Conservation (phyloP, 495 filamentous ascomycete genomes). For the Penicillium coprophilum region DNA sequence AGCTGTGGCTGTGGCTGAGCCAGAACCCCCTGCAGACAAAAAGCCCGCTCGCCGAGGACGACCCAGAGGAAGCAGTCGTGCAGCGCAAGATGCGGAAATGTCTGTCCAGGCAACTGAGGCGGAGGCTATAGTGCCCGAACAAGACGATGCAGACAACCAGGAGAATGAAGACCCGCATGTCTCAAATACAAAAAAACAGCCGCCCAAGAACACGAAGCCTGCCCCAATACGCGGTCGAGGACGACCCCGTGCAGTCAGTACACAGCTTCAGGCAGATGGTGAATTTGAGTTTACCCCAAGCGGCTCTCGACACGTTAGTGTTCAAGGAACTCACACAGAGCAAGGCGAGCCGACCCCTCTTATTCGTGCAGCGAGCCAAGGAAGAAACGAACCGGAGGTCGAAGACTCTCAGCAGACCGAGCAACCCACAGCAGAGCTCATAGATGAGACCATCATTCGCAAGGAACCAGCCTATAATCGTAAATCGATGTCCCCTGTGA, state of each 20-base stretch:
- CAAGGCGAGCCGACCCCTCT: constrained; percentile 19
- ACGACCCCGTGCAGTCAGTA: constrained; percentile 28
- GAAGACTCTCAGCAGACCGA: constrained; percentile 28
- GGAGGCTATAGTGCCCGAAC: constrained; percentile 9
- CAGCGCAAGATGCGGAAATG: constrained; percentile 29
- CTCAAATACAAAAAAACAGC: constrained; percentile 7
- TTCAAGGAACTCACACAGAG: constrained; percentile 19
- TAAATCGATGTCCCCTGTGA: constrained; percentile 31
- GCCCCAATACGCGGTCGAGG: constrained; percentile 34
- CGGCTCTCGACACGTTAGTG: constrained; percentile 29
- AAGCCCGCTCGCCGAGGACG: constrained; percentile 35
- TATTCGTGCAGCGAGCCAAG: constrained; percentile 20
- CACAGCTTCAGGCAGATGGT: constrained; percentile 40
- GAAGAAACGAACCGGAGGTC: constrained; percentile 12
- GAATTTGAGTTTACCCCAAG: constrained; percentile 53
- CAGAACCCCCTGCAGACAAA: constrained; percentile 38
- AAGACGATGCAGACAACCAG: constrained; percentile 15
- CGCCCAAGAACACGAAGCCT: constrained; percentile 17
- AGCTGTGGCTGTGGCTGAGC: constrained; percentile 30
- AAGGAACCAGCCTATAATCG: constrained; percentile 24
- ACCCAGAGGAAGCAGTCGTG: constrained; percentile 41
- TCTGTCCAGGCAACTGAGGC: constrained; percentile 8
- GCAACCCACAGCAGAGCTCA: constrained; percentile 36
- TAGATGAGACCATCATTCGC: constrained; percentile 43
- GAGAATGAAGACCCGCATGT: constrained; percentile 27